These are phyloP conservation scores for Cocos nucifera DNA, from an alignment of 176 grass and related monocot genomes.

Conservation along the genomic window DNA sequence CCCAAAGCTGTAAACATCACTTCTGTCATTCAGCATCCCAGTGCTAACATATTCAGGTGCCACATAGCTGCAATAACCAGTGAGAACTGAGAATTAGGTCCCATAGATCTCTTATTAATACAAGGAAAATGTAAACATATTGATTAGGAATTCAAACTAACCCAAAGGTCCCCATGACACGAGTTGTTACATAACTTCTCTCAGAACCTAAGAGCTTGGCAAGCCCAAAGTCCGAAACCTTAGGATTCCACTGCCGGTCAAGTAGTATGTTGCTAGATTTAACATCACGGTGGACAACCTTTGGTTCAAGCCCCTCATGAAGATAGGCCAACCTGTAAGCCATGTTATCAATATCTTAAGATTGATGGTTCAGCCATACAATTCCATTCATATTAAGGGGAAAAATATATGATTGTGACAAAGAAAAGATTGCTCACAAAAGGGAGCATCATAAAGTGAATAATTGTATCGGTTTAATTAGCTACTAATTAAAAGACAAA, in stretches of 20 bases:
- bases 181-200: constrained; percentile 52
- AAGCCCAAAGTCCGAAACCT: constrained; percentile 85
- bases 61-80: constrained; percentile 47
- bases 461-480: too few species aligned
- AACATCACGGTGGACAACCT: constrained; percentile 83
- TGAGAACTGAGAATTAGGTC: neutral
- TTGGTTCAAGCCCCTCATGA: constrained; percentile 89
- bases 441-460: too few species aligned
- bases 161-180: constrained; percentile 97
- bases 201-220: constrained; percentile 80
- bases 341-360: too few species aligned
- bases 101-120: too few species aligned
- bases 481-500: too few species aligned
- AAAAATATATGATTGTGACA: too few species aligned
- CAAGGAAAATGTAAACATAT: too few species aligned
- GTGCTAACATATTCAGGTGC: constrained; percentile 86
- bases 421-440: too few species aligned
- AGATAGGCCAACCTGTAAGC: constrained; percentile 74
- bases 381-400: too few species aligned
- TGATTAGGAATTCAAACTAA: constrained; percentile 18
- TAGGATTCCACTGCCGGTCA: constrained; percentile 83
- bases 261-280: constrained; percentile 96
- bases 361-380: too few species aligned
- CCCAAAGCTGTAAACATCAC: constrained; percentile 94
- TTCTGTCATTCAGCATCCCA: constrained; percentile 79